These are phyloP conservation scores for Claviceps sp. DNA, from an alignment of 2,329 filamentous ascomycete genomes.

Conservation along the genomic window DNA sequence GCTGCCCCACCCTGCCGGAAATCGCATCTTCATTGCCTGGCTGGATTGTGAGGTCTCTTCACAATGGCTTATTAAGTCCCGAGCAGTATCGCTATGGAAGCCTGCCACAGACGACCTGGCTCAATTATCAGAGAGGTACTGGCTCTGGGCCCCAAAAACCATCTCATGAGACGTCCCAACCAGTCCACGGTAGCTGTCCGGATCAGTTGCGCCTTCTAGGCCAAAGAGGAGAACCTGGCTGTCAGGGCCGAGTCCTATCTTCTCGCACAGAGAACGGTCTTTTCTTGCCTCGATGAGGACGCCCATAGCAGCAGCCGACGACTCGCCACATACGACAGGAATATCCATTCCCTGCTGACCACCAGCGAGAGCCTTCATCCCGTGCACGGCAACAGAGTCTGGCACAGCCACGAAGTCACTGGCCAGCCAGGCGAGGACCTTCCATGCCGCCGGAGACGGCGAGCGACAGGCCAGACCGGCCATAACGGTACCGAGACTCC, in stretches of 20 bases:
- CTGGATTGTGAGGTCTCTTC: no score
- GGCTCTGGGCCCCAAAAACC: slow-evolving; percentile 7
- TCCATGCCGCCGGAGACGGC: slow-evolving; percentile 9
- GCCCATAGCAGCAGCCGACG: slow-evolving; percentile 8
- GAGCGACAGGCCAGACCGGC: slow-evolving; percentile 8
- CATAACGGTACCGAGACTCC: slow-evolving; percentile 6
- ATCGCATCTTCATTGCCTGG: no score
- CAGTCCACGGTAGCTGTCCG: slow-evolving; percentile 5
- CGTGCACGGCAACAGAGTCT: slow-evolving; percentile 4
- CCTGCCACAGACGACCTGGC: no score
- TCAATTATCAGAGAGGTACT: not conserved
- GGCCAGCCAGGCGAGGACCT: slow-evolving; percentile 7
- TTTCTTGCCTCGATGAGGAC: slow-evolving; percentile 2
- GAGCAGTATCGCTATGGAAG: no score
- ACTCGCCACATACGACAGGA: slow-evolving; percentile 8
- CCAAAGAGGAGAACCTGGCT: slow-evolving; percentile 8
- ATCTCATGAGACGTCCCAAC: slow-evolving; percentile 2
- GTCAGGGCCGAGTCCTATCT: slow-evolving; percentile 3
- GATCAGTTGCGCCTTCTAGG: slow-evolving; percentile 9
- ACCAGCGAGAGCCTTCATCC: slow-evolving; percentile 8
- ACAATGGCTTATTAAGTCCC: no score
- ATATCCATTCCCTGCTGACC: slow-evolving; percentile 3
- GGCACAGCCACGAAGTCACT: slow-evolving; percentile 9
- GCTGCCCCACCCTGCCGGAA: no score
- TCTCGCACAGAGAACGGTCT: not conserved